Conservation (phyloP, 495 filamentous ascomycete species). For the Hypoxylon fragiforme region DNA sequence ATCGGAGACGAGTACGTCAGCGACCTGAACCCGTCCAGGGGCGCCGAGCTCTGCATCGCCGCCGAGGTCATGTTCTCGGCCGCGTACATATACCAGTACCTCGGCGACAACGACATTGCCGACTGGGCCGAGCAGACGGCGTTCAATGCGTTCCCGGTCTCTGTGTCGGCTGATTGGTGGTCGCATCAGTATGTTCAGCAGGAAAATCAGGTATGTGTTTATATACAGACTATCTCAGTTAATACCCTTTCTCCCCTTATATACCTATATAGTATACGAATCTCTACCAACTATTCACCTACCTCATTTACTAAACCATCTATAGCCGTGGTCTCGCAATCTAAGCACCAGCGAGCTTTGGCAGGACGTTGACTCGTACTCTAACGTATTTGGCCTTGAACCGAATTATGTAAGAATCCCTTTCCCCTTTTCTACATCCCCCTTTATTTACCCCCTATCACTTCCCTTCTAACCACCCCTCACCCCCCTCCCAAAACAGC, state of each 20-base stretch:
- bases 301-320: background rate
- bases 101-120: constrained; percentile 56
- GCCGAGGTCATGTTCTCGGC: constrained; percentile 41
- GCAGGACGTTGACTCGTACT: constrained; percentile 50
- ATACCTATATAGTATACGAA: too few relatives aligned
- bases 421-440: background rate
- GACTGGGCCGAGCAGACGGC: constrained; percentile 60
- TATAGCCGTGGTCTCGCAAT: constrained; percentile 47
- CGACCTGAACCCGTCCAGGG: constrained; percentile 37
- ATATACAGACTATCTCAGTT: too few relatives aligned
- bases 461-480: background rate
- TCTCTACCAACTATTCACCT: too few relatives aligned
- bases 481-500: constrained; percentile 33
- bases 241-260: too few relatives aligned
- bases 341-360: constrained; percentile 47
- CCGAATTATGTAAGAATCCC: constrained; percentile 35
- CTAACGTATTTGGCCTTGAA: constrained; percentile 51
- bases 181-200: constrained; percentile 62
- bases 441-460: constrained; percentile 6
- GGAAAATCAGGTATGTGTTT: constrained; percentile 57
- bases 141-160: constrained; percentile 63
- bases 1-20: constrained; percentile 38
- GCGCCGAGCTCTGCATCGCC: constrained; percentile 40
- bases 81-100: constrained; percentile 40
- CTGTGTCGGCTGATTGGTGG: constrained; percentile 61